These are phyloP conservation scores for Aquilaria sinensis DNA, from an alignment of 345 rosid genomes.

Conservation along the genomic window DNA sequence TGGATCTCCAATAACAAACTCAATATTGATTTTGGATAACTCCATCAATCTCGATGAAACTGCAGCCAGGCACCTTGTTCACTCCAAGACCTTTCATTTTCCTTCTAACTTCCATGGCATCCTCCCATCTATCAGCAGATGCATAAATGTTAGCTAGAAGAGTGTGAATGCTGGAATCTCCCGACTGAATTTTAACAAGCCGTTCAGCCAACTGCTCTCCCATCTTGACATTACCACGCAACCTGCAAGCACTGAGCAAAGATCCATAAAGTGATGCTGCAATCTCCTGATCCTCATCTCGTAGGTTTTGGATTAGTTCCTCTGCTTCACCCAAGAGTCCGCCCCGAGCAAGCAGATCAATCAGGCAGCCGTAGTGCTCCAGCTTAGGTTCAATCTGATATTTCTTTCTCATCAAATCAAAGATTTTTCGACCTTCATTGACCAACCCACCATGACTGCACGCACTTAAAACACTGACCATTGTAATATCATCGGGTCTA, in stretches of 20 bases:
- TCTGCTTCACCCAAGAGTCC: slow-evolving; percentile 70
- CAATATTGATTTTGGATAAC: slow-evolving; percentile 21
- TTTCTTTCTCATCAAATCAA: slow-evolving; percentile 39
- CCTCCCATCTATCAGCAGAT: slow-evolving; percentile 67
- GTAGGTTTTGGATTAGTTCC: slow-evolving; percentile 33
- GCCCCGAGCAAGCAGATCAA: slow-evolving; percentile 70
- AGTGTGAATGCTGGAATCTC: slow-evolving; percentile 50
- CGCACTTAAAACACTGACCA: slow-evolving; percentile 66
- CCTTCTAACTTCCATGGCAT: slow-evolving; percentile 53
- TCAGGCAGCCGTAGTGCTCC: slow-evolving; percentile 63
- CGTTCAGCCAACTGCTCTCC: slow-evolving; percentile 51
- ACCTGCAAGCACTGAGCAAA: slow-evolving; percentile 67
- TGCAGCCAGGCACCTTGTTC: slow-evolving; percentile 71
- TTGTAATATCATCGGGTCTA: slow-evolving; percentile 60
- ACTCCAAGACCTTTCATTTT: slow-evolving; percentile 73
- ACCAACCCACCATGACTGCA: slow-evolving; percentile 84
- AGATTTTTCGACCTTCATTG: slow-evolving; percentile 47
- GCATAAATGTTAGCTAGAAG: slow-evolving; percentile 70
- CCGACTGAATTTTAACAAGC: slow-evolving; percentile 40
- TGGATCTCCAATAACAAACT: slow-evolving; percentile 43
- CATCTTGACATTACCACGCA: slow-evolving; percentile 46
- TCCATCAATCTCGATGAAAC: slow-evolving; percentile 53
- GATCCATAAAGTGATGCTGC: slow-evolving; percentile 57
- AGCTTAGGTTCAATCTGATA: slow-evolving; percentile 49
- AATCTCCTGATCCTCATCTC: slow-evolving; percentile 21